Conservation (phyloP, 768 basidiomycete genomes). For the Sarcodon aspratus region DNA sequence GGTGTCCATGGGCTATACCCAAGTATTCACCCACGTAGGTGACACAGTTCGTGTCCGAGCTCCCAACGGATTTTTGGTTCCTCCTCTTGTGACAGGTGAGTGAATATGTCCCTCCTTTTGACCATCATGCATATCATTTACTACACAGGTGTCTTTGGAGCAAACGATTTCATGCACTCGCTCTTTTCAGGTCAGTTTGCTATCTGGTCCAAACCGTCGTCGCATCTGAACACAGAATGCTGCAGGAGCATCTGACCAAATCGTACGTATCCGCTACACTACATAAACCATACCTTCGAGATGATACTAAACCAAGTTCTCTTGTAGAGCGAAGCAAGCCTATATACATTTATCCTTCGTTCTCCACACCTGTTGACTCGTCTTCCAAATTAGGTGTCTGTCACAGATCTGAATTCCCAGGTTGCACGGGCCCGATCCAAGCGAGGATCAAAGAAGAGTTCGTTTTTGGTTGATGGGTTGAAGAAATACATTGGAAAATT, state of each 20-base stretch:
- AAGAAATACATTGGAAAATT: neutral
- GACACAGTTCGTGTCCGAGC: constrained; percentile 65
- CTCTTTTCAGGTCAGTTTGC: constrained; percentile 34
- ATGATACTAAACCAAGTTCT: neutral
- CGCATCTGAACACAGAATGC: neutral
- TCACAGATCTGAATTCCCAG: constrained; percentile 75
- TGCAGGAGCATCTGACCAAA: constrained; percentile 49
- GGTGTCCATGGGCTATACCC: constrained; percentile 54
- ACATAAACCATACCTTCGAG: neutral
- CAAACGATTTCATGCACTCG: constrained; percentile 70
- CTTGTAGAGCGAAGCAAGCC: constrained; percentile 14
- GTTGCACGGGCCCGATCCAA: neutral
- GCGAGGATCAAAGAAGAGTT: neutral
- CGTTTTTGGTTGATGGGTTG: neutral
- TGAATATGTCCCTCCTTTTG: neutral
- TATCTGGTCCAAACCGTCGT: neutral
- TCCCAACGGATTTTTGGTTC: constrained; percentile 63
- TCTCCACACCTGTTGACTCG: too few relatives aligned
- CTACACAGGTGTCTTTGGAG: constrained; percentile 55
- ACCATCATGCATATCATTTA: constrained; percentile 7
- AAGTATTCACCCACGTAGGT: constrained; percentile 85
- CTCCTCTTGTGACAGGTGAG: constrained; percentile 72
- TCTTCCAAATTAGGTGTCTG: constrained; percentile 58
- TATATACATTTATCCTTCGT: too few relatives aligned
- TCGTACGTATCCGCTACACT: constrained; percentile 26